Evolutionary conservation across 345 rosid species (phyloP), one percentile per base, ranked within the genome.

Genomic region (Psidium guajava): DNA sequence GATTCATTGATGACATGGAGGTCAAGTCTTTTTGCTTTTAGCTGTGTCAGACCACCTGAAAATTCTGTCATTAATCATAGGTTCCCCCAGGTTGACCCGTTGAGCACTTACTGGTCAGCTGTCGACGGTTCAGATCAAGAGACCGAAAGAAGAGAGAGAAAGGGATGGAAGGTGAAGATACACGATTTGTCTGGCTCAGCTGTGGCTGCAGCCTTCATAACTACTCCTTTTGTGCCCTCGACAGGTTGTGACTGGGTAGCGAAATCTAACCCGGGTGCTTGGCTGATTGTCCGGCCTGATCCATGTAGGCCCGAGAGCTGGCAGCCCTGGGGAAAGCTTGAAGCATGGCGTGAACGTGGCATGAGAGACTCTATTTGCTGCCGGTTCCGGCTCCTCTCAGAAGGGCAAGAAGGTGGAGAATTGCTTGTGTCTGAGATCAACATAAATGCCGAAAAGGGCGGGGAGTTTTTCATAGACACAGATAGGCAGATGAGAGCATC

Each of bases 161-260:
- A 94, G 87, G 98, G 99, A 81, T 96, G 99, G 99, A 96, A 95
- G 89, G 99, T 96, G 95, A 95, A 94, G 93, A 95, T 96, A 89
- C 99, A 96, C 2, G 98, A 96, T 89, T 98, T 95, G 87, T 96
- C 98, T 73, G 99, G 99, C 85, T 94, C 99, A 16, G 99, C 97
- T 47, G 98, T 96, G 85, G 98, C 98, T 9, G 98, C 97, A 82
- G 97, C 98, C 89, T 96, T 96, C 94, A 95, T 96, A 90, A 96
- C 99, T 83, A 96, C 99, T 86, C 99, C 98, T 25, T 96, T 96
- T 91, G 98, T 96, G 80, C 99, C 99, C 75, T 94, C 99, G 81
- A 88, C 95, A 73, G 98, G 98, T 77, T 96, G 96, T 94, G 99
- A 94, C 89, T 96, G 98, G 99, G 99, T 96, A n/a, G 96, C 98